A percentile compares a stretch with the other conserved stretches of the same genome.
These are phyloP conservation scores for Endogone sp. DNA, from an alignment of 192 early-diverging fungal species.

Conservation along the genomic window DNA sequence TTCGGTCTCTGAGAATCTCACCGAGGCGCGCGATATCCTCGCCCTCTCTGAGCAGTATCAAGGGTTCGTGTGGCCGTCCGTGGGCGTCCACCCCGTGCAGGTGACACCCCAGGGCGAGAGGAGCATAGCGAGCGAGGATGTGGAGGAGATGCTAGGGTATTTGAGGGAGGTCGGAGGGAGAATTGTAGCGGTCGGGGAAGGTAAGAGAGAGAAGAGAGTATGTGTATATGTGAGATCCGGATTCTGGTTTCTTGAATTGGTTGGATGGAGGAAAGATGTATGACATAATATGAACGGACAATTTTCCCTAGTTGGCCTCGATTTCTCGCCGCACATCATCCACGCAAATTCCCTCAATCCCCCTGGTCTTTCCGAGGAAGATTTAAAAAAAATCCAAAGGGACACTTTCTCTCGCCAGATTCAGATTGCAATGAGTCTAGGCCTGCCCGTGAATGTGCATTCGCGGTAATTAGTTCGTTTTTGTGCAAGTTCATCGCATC, in stretches of 20 bases:
- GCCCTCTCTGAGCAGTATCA: conserved; percentile 17
- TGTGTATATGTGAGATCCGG: too few relatives aligned
- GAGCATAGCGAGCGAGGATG: conserved; percentile 31
- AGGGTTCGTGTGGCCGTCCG: conserved; percentile 38
- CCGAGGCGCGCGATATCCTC: conserved; percentile 44
- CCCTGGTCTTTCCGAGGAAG: conserved; percentile 23
- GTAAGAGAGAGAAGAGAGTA: conserved; percentile 2
- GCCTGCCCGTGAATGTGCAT: conserved; percentile 52
- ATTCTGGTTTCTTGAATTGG: too few relatives aligned
- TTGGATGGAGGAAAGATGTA: too few relatives aligned
- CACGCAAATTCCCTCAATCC: conserved; percentile 20
- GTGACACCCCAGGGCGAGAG: conserved; percentile 24
- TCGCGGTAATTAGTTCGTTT: conserved; percentile 41
- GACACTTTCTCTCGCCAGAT: conserved; percentile 45
- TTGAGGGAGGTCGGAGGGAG: conserved; percentile 30
- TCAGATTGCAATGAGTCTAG: conserved; percentile 34
- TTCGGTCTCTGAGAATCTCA: conserved; percentile 46
- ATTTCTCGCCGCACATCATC: conserved; percentile 44
- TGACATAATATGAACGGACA: too few relatives aligned
- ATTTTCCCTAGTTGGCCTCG: conserved; percentile 40
- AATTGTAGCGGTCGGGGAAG: conserved; percentile 38
- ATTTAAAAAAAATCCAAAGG: conserved; percentile 42
- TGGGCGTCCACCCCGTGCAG: conserved; percentile 53
- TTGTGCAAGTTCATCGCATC: too few relatives aligned
- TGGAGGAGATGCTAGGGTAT: conserved; percentile 35